Base-by-base conservation (phyloP, 1,139 yeast species). In the Sugiyamaella novakii region DNA sequence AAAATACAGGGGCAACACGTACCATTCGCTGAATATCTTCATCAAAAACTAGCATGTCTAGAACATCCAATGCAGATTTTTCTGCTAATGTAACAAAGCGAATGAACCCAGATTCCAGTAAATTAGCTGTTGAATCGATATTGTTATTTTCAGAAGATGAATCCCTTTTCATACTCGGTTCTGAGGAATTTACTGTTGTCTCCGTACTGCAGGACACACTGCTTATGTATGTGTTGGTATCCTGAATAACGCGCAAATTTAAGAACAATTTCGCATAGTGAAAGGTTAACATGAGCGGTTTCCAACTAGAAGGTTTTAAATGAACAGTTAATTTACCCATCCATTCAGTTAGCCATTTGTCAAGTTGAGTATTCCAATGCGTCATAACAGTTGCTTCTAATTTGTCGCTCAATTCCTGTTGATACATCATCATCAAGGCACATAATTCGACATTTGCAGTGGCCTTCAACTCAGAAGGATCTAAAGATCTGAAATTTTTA, bases 391-490 rank as follows among this genome's bases (percentile, higher is more conserved):
- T 49, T 5, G 43, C 34, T 39, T 54, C 55, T 34, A 55, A 37
- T 38, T 53, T 53, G 10, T 47, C 49, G 27, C 45, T 43, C 27
- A 59, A 49, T 25, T 59, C 62, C 18, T 56, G 55, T 29, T 59
- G 60, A 21, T 56, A 54, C 54, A 49, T 57, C 53, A 57, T 50
- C 30, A 59, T 59, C 24, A 59, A 47, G 1, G 62, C 59, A 41
- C 61, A 56, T 36, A 59, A 49, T 46, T 59, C 63, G 18, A 59
- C 59, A 45, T 59, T 59, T 31, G 63, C 62, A 22, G 58, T 57
- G 18, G 57, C 55, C 30, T 59, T 59, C 29, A 59, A 46, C 33
- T 57, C 58, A 3, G 57, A 56, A 5, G 56, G 57, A 25, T 57
- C 59, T 47, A 48, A 31, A 5, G 40, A 12, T 28, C 31, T 25